Evolutionary conservation across 2,329 filamentous ascomycete species (phyloP), one percentile per base, ranked within the genome.

Genomic region (Phialophora tarda): DNA sequence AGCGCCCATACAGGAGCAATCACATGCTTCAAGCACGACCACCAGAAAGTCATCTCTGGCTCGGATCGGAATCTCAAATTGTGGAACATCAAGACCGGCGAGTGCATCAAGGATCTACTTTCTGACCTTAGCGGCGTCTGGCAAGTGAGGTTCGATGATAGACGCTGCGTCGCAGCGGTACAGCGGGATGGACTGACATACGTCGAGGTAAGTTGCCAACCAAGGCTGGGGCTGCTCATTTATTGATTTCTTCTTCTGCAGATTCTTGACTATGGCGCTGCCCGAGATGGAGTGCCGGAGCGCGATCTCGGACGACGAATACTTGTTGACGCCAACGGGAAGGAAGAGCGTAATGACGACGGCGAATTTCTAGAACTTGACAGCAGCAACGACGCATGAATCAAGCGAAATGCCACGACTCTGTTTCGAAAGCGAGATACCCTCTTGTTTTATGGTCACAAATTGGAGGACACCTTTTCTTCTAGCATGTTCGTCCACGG

Each of bases 11-110:
- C 94, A 0, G 95, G 94, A 41, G 95, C 95, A 24, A 99, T 99
- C 71, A 99, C 95, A 4, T 99, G 95, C 78, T 99, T 99, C 79
- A 95, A 99, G 78, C 95, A 99, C 73, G 95, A 99, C 76, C 92
- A 90, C 0, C 91, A 93, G 71, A 99, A 99, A 77, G 93, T 99
- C 38, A 97, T 99, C 64, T 96, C 92, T 48, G 95, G 95, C 63
- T 97, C 92, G 66, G 95, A 99, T 77, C 89, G 94, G 74, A 97
- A 92, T 3, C 83, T 99, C 70, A 99, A 99, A 83, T 96, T 99
- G 92, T 99, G 95, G 95, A 92, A 99, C 75, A 91, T 97, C 58
- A 88, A 89, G 74, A 96, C 90, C 1, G 95, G 95, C 57, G 91
- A 97, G 74, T 97, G 93, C 77, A 88, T 97, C 60, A 91, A 94